These are phyloP conservation scores for Tuctoria greenei DNA, from an alignment of 176 grass and related monocot genomes.

Conservation along the genomic window DNA sequence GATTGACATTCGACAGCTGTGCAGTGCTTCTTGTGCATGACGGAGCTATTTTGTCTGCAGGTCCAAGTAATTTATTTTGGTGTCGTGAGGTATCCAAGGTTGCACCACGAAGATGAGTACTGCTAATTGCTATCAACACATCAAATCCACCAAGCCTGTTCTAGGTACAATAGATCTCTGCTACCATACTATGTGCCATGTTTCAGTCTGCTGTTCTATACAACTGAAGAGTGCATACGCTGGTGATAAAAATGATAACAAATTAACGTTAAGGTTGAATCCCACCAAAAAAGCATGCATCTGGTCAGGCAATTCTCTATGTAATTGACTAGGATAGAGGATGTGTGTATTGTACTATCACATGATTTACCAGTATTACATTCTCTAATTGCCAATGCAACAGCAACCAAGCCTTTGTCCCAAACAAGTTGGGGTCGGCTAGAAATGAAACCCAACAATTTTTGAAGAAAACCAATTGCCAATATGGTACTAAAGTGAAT, in stretches of 20 bases:
- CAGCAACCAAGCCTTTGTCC: too few species aligned
- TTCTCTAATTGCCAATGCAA: not conserved
- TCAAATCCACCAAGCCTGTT: constrained; percentile 49
- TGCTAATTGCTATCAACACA: constrained; percentile 41
- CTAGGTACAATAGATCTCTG: constrained; percentile 34
- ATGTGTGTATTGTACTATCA: not conserved
- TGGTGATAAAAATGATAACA: not conserved
- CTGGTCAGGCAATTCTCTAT: constrained; percentile 16
- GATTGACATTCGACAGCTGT: constrained; percentile 1
- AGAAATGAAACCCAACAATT: too few species aligned
- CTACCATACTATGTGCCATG: constrained; percentile 20
- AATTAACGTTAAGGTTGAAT: not conserved
- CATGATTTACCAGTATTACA: constrained; percentile 15
- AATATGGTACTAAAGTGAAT: not conserved
- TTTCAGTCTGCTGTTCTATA: not conserved
- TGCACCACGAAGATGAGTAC: constrained; percentile 51
- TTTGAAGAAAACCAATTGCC: too few species aligned
- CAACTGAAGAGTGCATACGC: not conserved
- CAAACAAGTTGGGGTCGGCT: too few species aligned
- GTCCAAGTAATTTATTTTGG: constrained; percentile 13
- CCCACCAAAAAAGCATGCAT: not conserved
- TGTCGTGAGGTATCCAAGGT: constrained; percentile 36
- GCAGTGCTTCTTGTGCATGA: constrained; percentile 15
- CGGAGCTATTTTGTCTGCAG: constrained; percentile 27
- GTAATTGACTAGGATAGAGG: not conserved